These are phyloP conservation scores for Fusarium sulawesiense DNA, from an alignment of 2,329 filamentous ascomycete genomes.

Conservation along the genomic window DNA sequence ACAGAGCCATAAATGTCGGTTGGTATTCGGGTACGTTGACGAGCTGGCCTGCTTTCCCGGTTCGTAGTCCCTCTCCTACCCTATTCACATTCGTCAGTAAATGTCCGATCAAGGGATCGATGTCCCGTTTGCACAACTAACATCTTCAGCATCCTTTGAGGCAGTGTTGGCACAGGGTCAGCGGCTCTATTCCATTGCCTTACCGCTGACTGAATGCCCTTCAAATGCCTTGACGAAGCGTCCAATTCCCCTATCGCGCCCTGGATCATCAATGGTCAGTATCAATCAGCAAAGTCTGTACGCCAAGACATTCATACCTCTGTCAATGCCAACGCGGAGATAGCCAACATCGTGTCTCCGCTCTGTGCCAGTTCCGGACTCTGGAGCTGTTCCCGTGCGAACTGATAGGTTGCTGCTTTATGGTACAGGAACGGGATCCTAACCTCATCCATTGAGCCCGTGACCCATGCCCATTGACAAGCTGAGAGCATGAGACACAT, in stretches of 20 bases:
- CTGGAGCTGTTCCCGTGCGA: constrained; percentile 57
- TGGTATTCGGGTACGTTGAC: constrained; percentile 57
- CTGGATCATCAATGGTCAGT: constrained; percentile 43
- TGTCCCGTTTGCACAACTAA: constrained; percentile 13
- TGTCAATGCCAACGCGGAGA: constrained; percentile 57
- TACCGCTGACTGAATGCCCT: constrained; percentile 51
- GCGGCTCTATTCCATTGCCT: constrained; percentile 35
- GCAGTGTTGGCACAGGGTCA: constrained; percentile 46
- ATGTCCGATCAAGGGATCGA: not conserved
- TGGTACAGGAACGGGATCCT: constrained; percentile 59
- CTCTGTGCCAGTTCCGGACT: constrained; percentile 53
- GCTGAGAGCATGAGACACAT: constrained; percentile 59
- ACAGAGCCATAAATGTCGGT: constrained; percentile 58
- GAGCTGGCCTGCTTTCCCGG: constrained; percentile 53
- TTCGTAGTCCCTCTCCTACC: constrained; percentile 56
- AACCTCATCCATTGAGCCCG: constrained; percentile 58
- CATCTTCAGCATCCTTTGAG: constrained; percentile 56
- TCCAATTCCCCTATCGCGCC: constrained; percentile 58
- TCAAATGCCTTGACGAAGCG: constrained; percentile 57
- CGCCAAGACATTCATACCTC: constrained; percentile 50
- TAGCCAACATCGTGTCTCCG: constrained; percentile 57
- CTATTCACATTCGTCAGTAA: constrained; percentile 44
- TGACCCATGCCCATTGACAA: constrained; percentile 60
- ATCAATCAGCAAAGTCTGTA: not conserved
- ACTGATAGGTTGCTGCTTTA: constrained; percentile 60